A percentile compares a stretch with the other conserved stretches of the same genome.
Conservation (phyloP, 2,329 filamentous ascomycete species). For the Penicillium vulpinum region DNA sequence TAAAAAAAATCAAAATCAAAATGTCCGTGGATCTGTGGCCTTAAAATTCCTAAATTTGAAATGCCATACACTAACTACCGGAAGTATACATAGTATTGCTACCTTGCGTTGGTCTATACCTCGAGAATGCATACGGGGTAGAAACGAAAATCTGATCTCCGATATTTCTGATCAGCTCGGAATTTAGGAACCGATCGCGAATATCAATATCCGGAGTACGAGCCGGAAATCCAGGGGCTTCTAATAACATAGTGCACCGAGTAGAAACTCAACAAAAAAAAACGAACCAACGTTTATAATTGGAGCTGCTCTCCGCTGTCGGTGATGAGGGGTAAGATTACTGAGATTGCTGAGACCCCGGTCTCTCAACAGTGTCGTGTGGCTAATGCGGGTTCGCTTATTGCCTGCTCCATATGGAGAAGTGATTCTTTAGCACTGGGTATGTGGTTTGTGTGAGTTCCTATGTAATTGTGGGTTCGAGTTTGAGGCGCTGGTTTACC, state of each 20-base stretch:
- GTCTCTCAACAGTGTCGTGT: background rate
- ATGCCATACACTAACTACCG: background rate
- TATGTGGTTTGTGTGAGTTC: too few species aligned
- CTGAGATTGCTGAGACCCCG: background rate
- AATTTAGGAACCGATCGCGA: constrained; percentile 1
- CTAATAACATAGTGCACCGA: background rate
- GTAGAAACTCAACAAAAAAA: background rate
- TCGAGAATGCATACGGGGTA: background rate
- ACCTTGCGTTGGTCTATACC: background rate
- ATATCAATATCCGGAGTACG: constrained; percentile 1
- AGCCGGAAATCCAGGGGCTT: background rate
- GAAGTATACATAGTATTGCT: background rate
- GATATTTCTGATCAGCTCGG: background rate
- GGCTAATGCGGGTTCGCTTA: background rate
- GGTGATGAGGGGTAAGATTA: background rate
- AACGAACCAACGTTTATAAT: background rate
- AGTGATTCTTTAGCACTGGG: too few species aligned
- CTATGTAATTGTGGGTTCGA: too few species aligned
- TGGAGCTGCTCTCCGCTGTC: background rate
- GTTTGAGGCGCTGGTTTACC: background rate
- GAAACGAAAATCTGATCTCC: background rate
- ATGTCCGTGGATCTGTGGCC: background rate
- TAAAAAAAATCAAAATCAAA: background rate
- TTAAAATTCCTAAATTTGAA: background rate
- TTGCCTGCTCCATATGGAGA: too few species aligned